phyloP scores from a whole-genome alignment of 148 eudicot species.

The Fagopyrum homotropicum region DNA sequence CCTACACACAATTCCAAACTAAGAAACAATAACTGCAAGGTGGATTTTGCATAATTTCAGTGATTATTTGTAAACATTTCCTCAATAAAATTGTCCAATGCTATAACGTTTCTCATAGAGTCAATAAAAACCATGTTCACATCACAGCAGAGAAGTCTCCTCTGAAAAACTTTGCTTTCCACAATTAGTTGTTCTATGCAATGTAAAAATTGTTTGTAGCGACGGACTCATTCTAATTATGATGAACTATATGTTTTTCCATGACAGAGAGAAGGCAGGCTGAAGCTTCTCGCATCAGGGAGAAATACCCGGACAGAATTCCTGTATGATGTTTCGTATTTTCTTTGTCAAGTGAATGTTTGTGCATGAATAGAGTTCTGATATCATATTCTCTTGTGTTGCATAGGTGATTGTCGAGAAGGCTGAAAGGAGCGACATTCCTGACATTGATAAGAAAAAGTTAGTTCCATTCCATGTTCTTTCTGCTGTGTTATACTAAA shows the following conservation, averaged over 20 bases:
- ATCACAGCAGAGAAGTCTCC: no score
- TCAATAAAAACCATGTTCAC: not conserved
- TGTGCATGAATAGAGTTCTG: not conserved
- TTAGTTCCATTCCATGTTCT: not conserved
- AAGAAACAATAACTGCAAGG: no score
- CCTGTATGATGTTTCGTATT: not conserved
- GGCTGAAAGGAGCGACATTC: slow-evolving; percentile 20
- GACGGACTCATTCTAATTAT: not conserved
- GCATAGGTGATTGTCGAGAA: slow-evolving; percentile 19
- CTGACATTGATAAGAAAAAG: slow-evolving; percentile 21
- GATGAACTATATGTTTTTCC: not conserved
- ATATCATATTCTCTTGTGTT: not conserved
- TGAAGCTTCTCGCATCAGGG: slow-evolving; percentile 15
- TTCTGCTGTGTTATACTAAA: not conserved
- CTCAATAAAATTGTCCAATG: not conserved
- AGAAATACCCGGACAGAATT: slow-evolving; percentile 12
- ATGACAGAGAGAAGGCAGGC: slow-evolving; percentile 13
- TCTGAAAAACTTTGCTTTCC: not conserved
- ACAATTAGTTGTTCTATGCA: not conserved
- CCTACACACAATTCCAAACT: not conserved
- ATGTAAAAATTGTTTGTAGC: not conserved
- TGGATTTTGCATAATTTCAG: no score
- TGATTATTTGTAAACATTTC: not conserved
- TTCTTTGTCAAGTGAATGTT: not conserved
- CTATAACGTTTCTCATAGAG: not conserved